These are phyloP conservation scores for Fusarium floridanum DNA, from an alignment of 2,329 filamentous ascomycete species.

Conservation along the genomic window DNA sequence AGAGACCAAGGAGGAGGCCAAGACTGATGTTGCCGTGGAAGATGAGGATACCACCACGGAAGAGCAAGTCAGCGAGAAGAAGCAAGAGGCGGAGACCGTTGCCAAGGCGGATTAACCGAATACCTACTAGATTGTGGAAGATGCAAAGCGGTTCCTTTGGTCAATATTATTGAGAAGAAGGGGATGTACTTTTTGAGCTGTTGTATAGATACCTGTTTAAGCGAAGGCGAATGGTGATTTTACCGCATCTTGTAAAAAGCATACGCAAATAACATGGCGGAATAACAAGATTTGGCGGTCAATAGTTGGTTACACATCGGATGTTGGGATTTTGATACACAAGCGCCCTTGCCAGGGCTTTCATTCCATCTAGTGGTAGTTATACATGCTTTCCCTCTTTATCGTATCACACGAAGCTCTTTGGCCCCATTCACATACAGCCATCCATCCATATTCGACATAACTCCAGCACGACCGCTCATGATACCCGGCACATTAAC, in stretches of 20 bases:
- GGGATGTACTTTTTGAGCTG: constrained; percentile 38
- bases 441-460: constrained; percentile 6
- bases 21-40: constrained; percentile 10
- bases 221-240: constrained; percentile 50
- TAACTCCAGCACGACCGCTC: constrained; percentile 29
- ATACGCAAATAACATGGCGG: constrained; percentile 19
- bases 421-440: constrained; percentile 15
- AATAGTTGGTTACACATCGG: constrained; percentile 18
- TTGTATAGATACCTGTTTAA: constrained; percentile 51
- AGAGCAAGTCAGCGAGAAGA: constrained; percentile 23
- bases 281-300: constrained; percentile 22
- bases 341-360: constrained; percentile 31
- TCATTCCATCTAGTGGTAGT: constrained; percentile 40
- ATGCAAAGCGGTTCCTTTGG: constrained; percentile 34
- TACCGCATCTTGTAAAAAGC: constrained; percentile 35
- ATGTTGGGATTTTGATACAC: constrained; percentile 44
- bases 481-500: constrained; percentile 78
- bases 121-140: constrained; percentile 32
- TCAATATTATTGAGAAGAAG: constrained; percentile 26
- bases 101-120: constrained; percentile 25
- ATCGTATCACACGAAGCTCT: constrained; percentile 38
- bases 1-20: constrained; percentile 11
- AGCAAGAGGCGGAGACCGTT: constrained; percentile 22
- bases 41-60: constrained; percentile 26
- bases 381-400: constrained; percentile 42